These are phyloP conservation scores for Termitomyces sp. DNA, from an alignment of 768 basidiomycete genomes.

Conservation along the genomic window DNA sequence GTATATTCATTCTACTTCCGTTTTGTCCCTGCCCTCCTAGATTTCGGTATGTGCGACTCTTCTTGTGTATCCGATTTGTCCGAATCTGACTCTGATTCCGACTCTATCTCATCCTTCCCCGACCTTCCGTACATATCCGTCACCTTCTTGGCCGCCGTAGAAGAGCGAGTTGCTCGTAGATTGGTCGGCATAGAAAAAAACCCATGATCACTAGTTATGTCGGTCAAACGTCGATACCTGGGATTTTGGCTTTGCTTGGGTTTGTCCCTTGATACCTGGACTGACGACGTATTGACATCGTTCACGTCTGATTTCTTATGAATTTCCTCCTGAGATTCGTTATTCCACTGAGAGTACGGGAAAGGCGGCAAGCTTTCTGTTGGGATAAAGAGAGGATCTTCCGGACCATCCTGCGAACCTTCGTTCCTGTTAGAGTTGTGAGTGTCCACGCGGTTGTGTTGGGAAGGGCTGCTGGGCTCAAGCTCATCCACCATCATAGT, in stretches of 20 bases:
- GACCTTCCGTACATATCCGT: constrained; percentile 32
- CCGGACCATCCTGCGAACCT: constrained; percentile 1
- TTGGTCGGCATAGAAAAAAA: constrained; percentile 25
- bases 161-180: constrained; percentile 22
- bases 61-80: constrained; percentile 33
- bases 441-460: neutral
- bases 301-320: constrained; percentile 9
- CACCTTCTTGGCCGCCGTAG: constrained; percentile 20
- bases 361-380: constrained; percentile 48
- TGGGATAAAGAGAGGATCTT: constrained; percentile 41
- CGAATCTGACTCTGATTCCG: constrained; percentile 39
- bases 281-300: constrained; percentile 27
- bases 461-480: constrained; percentile 16
- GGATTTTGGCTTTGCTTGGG: constrained; percentile 9
- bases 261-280: constrained; percentile 16
- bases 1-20: constrained; percentile 8
- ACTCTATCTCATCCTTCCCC: constrained; percentile 26
- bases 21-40: constrained; percentile 43
- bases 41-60: constrained; percentile 57
- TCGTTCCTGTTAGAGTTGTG: constrained; percentile 1
- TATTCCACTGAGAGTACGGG: constrained; percentile 46
- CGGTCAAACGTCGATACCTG: constrained; percentile 45
- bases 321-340: constrained; percentile 6
- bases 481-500: constrained; percentile 22
- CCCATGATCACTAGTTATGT: constrained; percentile 39